Evolutionary conservation across 148 eudicot species (phyloP), one percentile per base, ranked within the genome.

Genomic region (Rhododendron griersonianum): DNA sequence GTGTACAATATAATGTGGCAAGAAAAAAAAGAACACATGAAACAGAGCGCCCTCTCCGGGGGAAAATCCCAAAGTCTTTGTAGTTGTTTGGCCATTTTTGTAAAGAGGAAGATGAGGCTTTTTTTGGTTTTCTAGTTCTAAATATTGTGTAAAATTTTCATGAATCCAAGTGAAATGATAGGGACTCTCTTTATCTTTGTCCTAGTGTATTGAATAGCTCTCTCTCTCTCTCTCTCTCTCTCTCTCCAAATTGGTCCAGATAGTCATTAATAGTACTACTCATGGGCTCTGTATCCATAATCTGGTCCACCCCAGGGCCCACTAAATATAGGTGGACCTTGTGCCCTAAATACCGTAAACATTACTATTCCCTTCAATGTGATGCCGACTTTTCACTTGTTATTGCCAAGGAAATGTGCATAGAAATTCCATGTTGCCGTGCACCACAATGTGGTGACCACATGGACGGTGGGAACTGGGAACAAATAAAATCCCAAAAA

Each of bases 81-180:
- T 55, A 59, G 80, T 78, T 83, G 78, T 76, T 88, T 91, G 91
- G 92, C 90, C 87, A 81, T 89, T 92, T 90, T 91, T 93, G 91
- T 91, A 90, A 83, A 88, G 91, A 91, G 95, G 96, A 91, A 93
- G 97, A 96, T 82, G 96, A 92, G 96, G 98, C 94, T 93, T 95
- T 92, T 89, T 92, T 89, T 86, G 61, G 59, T 86, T 88, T 88
- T 84, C 76, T 85, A 65, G 78, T 83, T 83, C 80, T n/a, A 11
- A 48, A 30, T 23, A 37, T 73, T 86, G 41, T 91, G 85, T 80
- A 88, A 86, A 86, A 79, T 21, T 73, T 73, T 83, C 47, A 39
- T 50, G 82, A 85, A 81, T 85, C 82, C 48, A 84, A 45, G 78
- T 39, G 69, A 59, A 84, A 83, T 88, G 89, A 63, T 63, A 57